These are phyloP conservation scores for Penicillium rolfsii DNA, from an alignment of 2,329 filamentous ascomycete genomes.

Conservation along the genomic window DNA sequence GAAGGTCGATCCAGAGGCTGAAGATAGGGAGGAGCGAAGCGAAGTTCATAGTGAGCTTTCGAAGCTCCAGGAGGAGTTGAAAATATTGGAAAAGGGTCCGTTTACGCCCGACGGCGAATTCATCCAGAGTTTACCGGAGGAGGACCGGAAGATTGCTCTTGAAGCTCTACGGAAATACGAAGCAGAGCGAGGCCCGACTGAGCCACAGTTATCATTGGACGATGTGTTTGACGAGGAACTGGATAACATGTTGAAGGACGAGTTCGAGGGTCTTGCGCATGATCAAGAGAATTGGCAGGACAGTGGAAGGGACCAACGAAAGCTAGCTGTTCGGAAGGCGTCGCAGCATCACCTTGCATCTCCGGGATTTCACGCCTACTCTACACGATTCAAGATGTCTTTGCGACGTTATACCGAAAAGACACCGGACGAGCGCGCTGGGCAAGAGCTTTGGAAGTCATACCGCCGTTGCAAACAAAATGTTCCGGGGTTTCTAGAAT, in stretches of 20 bases:
- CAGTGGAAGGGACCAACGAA: conserved; percentile 25
- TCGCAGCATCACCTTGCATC: conserved; percentile 41
- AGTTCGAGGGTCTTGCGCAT: conserved; percentile 41
- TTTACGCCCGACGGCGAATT: conserved; percentile 50
- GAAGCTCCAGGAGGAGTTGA: conserved; percentile 46
- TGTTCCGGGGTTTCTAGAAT: conserved; percentile 53
- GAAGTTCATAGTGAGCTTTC: conserved; percentile 44
- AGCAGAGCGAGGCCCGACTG: conserved; percentile 38
- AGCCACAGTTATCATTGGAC: conserved; percentile 33
- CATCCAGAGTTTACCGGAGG: conserved; percentile 46
- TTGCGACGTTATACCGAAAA: conserved; percentile 38
- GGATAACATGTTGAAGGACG: conserved; percentile 45
- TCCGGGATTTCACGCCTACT: conserved; percentile 43
- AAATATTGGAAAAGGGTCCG: conserved; percentile 46
- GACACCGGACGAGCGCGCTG: conserved; percentile 32
- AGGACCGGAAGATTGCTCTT: conserved; percentile 46
- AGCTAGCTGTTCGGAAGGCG: conserved; percentile 24
- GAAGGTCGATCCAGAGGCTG: conserved; percentile 45
- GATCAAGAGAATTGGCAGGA: conserved; percentile 45
- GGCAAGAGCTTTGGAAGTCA: conserved; percentile 52
- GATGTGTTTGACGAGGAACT: conserved; percentile 48
- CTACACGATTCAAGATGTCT: conserved; percentile 46
- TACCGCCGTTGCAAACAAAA: conserved; percentile 55
- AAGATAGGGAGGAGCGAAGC: conserved; percentile 42
- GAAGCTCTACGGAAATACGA: conserved; percentile 49